A percentile compares a stretch with the other conserved stretches of the same genome.
Evolutionary conservation across 176 grass and related monocot species (phyloP).

Genomic region (Bothriochloa decipiens): DNA sequence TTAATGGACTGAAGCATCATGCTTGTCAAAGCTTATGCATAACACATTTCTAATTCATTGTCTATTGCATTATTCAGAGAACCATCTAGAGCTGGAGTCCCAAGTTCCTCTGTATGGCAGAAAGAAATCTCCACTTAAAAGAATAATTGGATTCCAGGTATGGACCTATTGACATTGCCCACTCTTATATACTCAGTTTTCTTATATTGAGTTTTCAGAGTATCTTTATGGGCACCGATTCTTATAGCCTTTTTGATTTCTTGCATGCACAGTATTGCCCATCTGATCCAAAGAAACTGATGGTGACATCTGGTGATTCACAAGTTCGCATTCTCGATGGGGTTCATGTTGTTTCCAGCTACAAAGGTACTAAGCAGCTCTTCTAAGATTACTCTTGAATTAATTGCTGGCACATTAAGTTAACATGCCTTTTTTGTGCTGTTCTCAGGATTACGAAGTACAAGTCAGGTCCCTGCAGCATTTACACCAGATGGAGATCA

Average conservation of each 20-base stretch:
- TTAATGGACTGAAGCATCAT: conserved; percentile 15
- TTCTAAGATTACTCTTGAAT: not conserved
- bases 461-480: conserved; percentile 73
- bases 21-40: conserved; percentile 7
- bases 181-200: not conserved
- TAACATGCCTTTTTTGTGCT: conserved; percentile 27
- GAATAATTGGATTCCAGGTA: conserved; percentile 94
- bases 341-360: conserved; percentile 69
- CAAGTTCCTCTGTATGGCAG: conserved; percentile 74
- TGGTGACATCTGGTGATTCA: conserved; percentile 89
- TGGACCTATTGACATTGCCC: not conserved
- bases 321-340: conserved; percentile 84
- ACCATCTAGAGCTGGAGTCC: conserved; percentile 68
- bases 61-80: conserved; percentile 50
- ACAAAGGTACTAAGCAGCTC: conserved; percentile 63
- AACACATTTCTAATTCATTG: conserved; percentile 29
- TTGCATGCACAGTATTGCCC: conserved; percentile 79
- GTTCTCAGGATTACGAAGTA: conserved; percentile 48
- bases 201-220: conserved; percentile 14
- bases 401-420: conserved; percentile 12
- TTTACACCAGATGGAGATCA: conserved; percentile 86
- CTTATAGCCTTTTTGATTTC: conserved; percentile 22
- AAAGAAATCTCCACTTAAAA: conserved; percentile 88
- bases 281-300: conserved; percentile 73
- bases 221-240: conserved; percentile 13